Percentiles rank a stretch among this genome's conserved stretches.
phyloP scores from a whole-genome alignment of 495 filamentous ascomycete species.

The Annulohypoxylon moriforme region DNA sequence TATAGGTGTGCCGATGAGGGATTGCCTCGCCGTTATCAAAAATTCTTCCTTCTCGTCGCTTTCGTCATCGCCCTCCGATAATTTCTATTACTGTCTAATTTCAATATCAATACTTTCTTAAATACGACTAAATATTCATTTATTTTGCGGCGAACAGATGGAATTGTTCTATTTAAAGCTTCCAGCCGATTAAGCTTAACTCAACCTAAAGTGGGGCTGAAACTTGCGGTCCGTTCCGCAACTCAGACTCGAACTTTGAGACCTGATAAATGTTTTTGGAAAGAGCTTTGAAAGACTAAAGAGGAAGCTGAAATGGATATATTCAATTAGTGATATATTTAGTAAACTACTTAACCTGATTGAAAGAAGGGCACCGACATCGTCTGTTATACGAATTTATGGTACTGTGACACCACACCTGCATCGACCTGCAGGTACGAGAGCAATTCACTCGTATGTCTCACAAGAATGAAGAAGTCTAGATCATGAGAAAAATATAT shows the following conservation, averaged over 20 bases:
- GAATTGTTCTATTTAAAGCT: not conserved
- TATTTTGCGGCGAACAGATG: not conserved
- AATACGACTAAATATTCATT: not conserved
- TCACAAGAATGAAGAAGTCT: not conserved
- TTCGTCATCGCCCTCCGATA: not conserved
- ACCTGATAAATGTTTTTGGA: not conserved
- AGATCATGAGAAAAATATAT: not conserved
- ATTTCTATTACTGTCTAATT: not conserved
- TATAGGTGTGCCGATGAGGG: not conserved
- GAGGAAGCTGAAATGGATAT: not conserved
- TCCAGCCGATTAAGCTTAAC: not conserved
- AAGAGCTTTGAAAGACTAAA: not conserved
- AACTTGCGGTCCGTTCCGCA: not conserved
- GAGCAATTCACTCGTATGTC: not conserved
- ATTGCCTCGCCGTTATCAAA: not conserved
- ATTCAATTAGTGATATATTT: not conserved
- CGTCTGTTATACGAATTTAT: not conserved
- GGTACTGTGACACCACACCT: not conserved
- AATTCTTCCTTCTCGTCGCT: not conserved
- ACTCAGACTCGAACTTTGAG: not conserved
- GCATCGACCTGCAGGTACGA: not conserved
- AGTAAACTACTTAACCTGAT: not conserved
- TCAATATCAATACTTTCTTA: not conserved
- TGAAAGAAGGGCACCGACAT: too few species aligned
- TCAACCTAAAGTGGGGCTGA: not conserved